Evolutionary conservation across 192 early-diverging fungal species (phyloP), one percentile per base, ranked within the genome.

Genomic region (Umbelopsis ramanniana): DNA sequence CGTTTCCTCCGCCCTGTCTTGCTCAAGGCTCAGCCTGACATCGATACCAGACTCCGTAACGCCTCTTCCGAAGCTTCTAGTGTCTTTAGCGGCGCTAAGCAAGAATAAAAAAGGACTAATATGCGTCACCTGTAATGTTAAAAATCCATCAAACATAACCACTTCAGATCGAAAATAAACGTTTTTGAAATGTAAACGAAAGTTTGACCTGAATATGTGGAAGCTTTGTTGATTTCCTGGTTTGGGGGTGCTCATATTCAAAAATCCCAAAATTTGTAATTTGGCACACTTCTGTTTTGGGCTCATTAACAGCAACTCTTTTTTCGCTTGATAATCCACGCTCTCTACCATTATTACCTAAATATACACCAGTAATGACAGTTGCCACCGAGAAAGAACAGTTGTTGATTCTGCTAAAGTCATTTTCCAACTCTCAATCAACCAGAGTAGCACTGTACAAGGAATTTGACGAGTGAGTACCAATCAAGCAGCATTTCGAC

Each of bases 1-100:
- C 81, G 82, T 47, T 81, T 92, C 70, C 72, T 97, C 26, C 90
- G 89, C 53, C 93, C 95, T n/a, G 85, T 91, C 74, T 83, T 97
- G 57, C 67, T 90, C 14, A 81, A 82, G 67, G 75, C 78, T 70
- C 68, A 81, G 74, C 37, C 37, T 38, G 79, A 81, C 67, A 79
- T 87, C 52, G 86, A 85, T 40, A 37, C 76, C 52, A 84, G 81
- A 78, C 72, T 82, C 67, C 71, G 70, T 37, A 74, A 70, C 67
- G 78, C 66, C 43, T 68, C 81, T 48, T 78, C 75, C 11, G 77
- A 84, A 72, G 67, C 72, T 50, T 52, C 76, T 46, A 71, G 69
- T 26, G 29, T 63, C 17, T 17, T 63, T 29, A 38, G 7, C 35
- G 57, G 57, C 7, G 57, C 57, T 15, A 63, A 63, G 57, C 57